These are phyloP conservation scores for Verticillium klebahnii DNA, from an alignment of 2,329 filamentous ascomycete species.

Conservation along the genomic window DNA sequence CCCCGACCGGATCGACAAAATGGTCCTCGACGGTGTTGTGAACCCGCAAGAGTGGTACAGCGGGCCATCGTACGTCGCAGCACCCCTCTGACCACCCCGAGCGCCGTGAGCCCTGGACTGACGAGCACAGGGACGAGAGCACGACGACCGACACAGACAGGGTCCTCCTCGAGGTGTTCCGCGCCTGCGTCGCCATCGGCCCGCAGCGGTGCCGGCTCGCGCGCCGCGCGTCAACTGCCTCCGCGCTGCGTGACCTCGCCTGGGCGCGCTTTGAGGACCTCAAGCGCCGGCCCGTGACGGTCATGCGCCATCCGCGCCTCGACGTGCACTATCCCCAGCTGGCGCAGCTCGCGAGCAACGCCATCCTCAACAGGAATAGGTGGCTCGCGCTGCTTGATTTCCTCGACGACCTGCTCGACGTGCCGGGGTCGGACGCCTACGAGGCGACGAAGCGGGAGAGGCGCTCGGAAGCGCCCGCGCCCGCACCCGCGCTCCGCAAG, in stretches of 20 bases:
- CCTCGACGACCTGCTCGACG: neutral
- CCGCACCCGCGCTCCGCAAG: neutral
- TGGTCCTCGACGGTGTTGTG: constrained; percentile 25
- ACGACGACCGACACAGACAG: constrained; percentile 19
- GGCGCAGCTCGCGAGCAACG: neutral
- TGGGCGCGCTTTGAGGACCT: constrained; percentile 17
- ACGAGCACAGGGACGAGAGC: constrained; percentile 13
- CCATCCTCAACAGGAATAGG: neutral
- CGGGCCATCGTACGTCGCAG: neutral
- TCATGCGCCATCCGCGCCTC: constrained; percentile 9
- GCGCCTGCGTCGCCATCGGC: constrained; percentile 15
- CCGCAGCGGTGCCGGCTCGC: constrained; percentile 17
- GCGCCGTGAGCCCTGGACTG: neutral
- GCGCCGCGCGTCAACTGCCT: constrained; percentile 10
- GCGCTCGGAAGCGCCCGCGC: neutral
- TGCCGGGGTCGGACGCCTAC: neutral
- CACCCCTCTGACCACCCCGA: neutral
- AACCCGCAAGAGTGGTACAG: constrained; percentile 26
- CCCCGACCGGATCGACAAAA: constrained; percentile 25
- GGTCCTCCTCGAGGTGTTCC: constrained; percentile 19
- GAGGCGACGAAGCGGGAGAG: neutral
- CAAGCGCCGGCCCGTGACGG: constrained; percentile 17
- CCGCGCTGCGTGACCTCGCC: constrained; percentile 17
- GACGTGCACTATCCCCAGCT: neutral
- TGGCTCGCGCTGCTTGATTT: neutral